Evolutionary conservation across 2,329 filamentous ascomycete species (phyloP).

Genomic region (Cadophora sp.): DNA sequence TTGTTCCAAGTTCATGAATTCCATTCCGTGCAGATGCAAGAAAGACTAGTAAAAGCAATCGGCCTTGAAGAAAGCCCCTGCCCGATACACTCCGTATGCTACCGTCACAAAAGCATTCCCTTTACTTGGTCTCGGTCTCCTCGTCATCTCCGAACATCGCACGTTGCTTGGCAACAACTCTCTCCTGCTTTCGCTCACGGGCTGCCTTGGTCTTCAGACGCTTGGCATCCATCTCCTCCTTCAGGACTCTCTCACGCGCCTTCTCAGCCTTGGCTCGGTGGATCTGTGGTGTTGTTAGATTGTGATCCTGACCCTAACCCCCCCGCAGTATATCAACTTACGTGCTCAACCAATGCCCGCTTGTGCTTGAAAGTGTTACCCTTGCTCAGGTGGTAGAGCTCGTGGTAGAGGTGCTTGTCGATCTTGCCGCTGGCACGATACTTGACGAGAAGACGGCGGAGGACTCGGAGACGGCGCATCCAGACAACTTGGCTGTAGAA

Average conservation of each 20-base stretch:
- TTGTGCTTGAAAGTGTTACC: constrained; percentile 99
- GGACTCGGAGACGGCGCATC: constrained; percentile 99
- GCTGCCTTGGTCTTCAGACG: constrained; percentile 99
- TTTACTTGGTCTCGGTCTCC: constrained; percentile 49
- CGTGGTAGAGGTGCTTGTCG: constrained; percentile 99
- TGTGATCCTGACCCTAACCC: background rate
- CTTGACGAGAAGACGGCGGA: constrained; percentile 98
- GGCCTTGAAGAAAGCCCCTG: constrained; percentile 44
- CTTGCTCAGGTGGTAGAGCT: constrained; percentile 99
- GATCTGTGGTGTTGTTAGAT: constrained; percentile 66
- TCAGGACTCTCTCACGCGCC: constrained; percentile 90
- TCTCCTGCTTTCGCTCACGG: constrained; percentile 96
- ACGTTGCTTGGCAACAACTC: constrained; percentile 87
- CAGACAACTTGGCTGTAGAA: constrained; percentile 86
- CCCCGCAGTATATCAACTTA: constrained; percentile 63
- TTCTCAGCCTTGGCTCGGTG: constrained; percentile 99
- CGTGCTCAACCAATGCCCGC: constrained; percentile 99
- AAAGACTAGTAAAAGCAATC: constrained; percentile 47
- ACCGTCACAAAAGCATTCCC: constrained; percentile 41
- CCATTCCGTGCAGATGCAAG: constrained; percentile 47
- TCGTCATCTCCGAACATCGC: constrained; percentile 78
- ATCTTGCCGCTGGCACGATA: constrained; percentile 99
- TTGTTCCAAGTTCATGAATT: constrained; percentile 43
- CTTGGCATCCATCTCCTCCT: constrained; percentile 99
- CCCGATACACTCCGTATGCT: constrained; percentile 46